Conservation (phyloP, 2,329 filamentous ascomycete species). For the Colletotrichum caudatum region DNA sequence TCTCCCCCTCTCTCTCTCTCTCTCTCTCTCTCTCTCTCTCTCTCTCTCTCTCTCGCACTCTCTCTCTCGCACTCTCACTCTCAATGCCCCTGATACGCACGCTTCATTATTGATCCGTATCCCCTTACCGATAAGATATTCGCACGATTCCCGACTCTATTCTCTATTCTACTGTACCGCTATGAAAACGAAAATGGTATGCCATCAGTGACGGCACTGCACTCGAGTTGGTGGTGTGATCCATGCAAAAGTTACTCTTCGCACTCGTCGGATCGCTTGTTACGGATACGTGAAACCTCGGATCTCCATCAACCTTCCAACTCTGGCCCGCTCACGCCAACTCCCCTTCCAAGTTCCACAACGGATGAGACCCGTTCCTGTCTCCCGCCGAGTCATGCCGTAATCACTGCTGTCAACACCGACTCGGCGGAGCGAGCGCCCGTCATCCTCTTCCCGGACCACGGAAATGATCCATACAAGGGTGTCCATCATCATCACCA, state of each 20-base stretch:
- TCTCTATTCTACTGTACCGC: too few relatives aligned
- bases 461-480: neutral
- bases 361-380: conserved; percentile 23
- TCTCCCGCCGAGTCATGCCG: conserved; percentile 32
- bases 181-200: too few relatives aligned
- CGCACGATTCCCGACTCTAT: too few relatives aligned
- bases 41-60: too few relatives aligned
- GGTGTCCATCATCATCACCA: neutral
- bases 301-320: conserved; percentile 31
- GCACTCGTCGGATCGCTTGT: neutral
- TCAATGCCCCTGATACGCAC: too few relatives aligned
- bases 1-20: too few relatives aligned
- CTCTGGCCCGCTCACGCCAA: neutral
- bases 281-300: conserved; percentile 36
- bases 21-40: too few relatives aligned
- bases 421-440: neutral
- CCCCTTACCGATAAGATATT: too few relatives aligned
- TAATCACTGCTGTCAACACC: neutral
- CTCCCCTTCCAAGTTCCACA: conserved; percentile 17
- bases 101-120: too few relatives aligned
- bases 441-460: neutral
- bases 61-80: too few relatives aligned
- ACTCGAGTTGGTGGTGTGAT: neutral
- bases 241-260: neutral
- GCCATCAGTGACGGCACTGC: too few relatives aligned